Base-by-base conservation (phyloP, 108 stramenopile species). In the Cyclotella atomus region DNA sequence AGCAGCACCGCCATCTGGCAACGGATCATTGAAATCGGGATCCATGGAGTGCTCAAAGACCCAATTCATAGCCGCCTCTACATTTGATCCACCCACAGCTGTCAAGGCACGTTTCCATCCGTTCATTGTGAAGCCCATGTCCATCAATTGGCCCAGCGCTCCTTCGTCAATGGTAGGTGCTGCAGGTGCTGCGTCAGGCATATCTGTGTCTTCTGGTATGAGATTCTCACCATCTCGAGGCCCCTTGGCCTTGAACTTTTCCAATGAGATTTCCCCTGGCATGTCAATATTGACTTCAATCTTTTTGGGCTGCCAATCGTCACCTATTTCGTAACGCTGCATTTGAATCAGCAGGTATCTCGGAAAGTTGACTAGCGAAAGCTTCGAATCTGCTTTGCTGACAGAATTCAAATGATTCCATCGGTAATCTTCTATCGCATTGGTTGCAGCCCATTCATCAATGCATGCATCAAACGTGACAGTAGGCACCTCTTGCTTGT, bases 41-140 rank as follows among this genome's bases (percentile, higher is more conserved):
- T 99, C 99, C 30, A 54, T 89, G 73, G 91, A 95, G 89, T 99
- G 99, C 67, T 91, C 91, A 82, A 98, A 94, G 33, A 99, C 84
- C 99, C 99, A 99, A 53, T 91, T 89, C 97, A 97, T 98, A 19
- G 99, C 98, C 27, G 88, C 86, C 68, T 99, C 98, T 7, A 90
- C 84, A 71, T 94, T 79, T 19, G 85, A 85, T 59, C 98, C 98
- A 24, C 91, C 90, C 56, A 91, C 88, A 23, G 98, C 97, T 14
- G 84, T 70, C 60, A 97, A 77, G 7, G 99, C 99, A 36, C 98
- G 85, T 72, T 86, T 92, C 82, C 94, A 95, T 15, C 96, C 97
- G 68, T 99, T 98, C 88, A 96, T 87, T 17, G 68, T 70, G 65
- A 99, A 98, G 49, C 98, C 99, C 99, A 99, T 98, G 71, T 90